Evolutionary conservation across 345 rosid genomes (phyloP).

Genomic region (Boechera stricta): DNA sequence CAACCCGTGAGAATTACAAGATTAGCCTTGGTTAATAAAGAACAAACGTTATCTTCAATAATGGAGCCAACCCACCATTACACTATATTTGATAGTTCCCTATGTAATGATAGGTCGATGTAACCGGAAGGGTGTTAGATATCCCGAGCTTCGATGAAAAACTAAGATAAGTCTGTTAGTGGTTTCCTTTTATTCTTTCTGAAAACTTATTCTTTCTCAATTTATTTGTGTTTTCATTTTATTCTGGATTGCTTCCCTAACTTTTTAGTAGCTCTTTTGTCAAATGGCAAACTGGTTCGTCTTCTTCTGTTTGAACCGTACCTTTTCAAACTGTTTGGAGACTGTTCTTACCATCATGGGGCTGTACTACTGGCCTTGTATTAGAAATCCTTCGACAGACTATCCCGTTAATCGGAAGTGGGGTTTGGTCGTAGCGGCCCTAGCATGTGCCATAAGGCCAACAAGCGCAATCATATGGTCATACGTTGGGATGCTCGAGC

Average conservation of each 20-base stretch:
- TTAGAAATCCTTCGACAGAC: constrained; percentile 59
- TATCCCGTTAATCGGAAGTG: constrained; percentile 58
- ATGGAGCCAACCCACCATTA: constrained; percentile 9
- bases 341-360: constrained; percentile 87
- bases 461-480: constrained; percentile 91
- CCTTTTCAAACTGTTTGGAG: constrained; percentile 90
- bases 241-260: constrained; percentile 50
- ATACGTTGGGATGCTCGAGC: constrained; percentile 83
- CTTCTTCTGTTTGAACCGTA: constrained; percentile 89
- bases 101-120: not conserved
- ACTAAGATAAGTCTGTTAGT: not conserved
- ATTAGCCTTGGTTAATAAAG: not conserved
- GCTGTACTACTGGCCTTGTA: constrained; percentile 86
- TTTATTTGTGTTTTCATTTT: constrained; percentile 6
- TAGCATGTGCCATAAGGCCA: constrained; percentile 91
- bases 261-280: constrained; percentile 66
- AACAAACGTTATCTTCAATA: not conserved
- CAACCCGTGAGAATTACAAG: not conserved
- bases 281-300: constrained; percentile 87
- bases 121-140: not conserved
- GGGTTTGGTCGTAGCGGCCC: constrained; percentile 78
- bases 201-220: not conserved
- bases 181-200: not conserved
- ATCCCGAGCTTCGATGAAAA: not conserved
- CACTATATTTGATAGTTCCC: not conserved